Percentiles rank a stretch among this genome's conserved stretches.
These are phyloP conservation scores for Neonectria ditissima DNA, from an alignment of 2,329 filamentous ascomycete species.

Conservation along the genomic window DNA sequence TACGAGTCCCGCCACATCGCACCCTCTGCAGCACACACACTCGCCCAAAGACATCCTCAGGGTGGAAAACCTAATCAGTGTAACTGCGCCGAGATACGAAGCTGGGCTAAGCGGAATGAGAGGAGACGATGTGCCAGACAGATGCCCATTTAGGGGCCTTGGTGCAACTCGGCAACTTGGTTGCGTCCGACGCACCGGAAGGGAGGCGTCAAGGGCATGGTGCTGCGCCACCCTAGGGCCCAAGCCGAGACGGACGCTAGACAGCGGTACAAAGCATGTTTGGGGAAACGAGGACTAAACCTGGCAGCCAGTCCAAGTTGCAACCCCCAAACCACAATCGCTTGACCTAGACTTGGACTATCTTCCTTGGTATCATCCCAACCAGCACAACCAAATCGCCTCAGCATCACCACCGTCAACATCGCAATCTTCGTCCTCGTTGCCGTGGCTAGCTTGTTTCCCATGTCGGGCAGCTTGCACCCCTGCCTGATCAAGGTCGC, in stretches of 20 bases:
- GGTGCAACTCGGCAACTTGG: background rate
- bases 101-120: constrained; percentile 18
- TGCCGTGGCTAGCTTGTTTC: background rate
- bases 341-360: too few relatives aligned
- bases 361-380: background rate
- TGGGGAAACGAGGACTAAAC: constrained; percentile 15
- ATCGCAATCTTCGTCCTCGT: background rate
- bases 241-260: constrained; percentile 25
- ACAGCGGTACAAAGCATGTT: constrained; percentile 27
- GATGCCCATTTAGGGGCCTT: constrained; percentile 14
- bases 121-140: background rate
- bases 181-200: constrained; percentile 10
- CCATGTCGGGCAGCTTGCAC: background rate
- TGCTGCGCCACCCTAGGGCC: constrained; percentile 24
- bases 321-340: background rate
- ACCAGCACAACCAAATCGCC: constrained; percentile 8
- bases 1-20: constrained; percentile 3
- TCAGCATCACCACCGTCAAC: background rate
- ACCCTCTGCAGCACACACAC: background rate
- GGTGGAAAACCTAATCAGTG: constrained; percentile 7
- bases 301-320: background rate
- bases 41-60: background rate
- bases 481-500: background rate
- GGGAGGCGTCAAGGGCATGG: constrained; percentile 22
- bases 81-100: constrained; percentile 17